Evolutionary conservation across 371 early-diverging fungal genomes (phyloP).

Genomic region (Mortierella sp.): DNA sequence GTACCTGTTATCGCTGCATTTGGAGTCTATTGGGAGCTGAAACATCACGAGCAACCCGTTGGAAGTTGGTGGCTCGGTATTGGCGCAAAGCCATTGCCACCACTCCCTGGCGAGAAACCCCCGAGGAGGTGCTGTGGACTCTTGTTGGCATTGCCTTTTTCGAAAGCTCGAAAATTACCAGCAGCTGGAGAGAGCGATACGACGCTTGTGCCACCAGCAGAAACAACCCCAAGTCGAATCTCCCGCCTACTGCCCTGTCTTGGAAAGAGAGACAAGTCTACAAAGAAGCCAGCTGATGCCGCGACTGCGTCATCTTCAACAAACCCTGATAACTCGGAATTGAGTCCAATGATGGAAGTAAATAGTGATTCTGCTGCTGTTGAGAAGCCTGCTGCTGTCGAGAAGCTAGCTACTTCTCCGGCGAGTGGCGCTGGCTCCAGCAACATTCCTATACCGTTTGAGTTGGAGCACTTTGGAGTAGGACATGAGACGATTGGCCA

Average conservation of each 20-base stretch:
- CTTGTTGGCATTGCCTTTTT: conserved; percentile 15
- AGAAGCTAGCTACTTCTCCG: not conserved
- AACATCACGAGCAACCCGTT: conserved; percentile 47
- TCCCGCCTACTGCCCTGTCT: not conserved
- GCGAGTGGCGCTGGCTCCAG: not conserved
- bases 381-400: not conserved
- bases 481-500: conserved; percentile 53
- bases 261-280: not conserved
- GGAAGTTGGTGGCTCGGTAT: conserved; percentile 46
- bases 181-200: conserved; percentile 13
- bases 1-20: conserved; percentile 42
- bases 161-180: not conserved
- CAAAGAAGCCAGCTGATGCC: conserved; percentile 2
- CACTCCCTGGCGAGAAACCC: conserved; percentile 38
- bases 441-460: conserved; percentile 2
- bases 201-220: conserved; percentile 16
- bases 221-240: not conserved
- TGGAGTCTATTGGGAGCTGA: conserved; percentile 42
- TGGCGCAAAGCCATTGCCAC: conserved; percentile 46
- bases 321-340: not conserved
- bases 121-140: conserved; percentile 36
- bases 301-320: not conserved
- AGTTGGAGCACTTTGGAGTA: conserved; percentile 7
- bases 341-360: not conserved
- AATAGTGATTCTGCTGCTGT: not conserved